Evolutionary conservation across 2,329 filamentous ascomycete species (phyloP).

Genomic region (Claviceps spartinae): DNA sequence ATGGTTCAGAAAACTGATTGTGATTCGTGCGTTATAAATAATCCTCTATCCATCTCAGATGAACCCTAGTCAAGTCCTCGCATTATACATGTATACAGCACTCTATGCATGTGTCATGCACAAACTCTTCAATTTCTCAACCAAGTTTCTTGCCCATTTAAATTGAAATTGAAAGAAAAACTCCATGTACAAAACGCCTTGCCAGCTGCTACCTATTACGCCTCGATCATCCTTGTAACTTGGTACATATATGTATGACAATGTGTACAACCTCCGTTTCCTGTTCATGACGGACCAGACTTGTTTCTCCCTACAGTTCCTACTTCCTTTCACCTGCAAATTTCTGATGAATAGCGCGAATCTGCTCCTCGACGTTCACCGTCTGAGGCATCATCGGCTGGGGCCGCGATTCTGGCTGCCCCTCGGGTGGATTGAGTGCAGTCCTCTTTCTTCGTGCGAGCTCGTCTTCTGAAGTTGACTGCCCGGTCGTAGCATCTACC

Average conservation of each 20-base stretch:
- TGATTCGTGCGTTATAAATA: too few species aligned
- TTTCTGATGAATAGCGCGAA: constrained; percentile 48
- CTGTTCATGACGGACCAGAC: too few species aligned
- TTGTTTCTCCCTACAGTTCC: too few species aligned
- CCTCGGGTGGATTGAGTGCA: constrained; percentile 51
- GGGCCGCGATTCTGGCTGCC: constrained; percentile 45
- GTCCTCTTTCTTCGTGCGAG: constrained; percentile 62
- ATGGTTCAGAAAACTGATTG: too few species aligned
- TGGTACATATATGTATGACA: background rate
- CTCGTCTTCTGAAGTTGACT: constrained; percentile 59
- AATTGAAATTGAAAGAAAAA: background rate
- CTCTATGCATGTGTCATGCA: too few species aligned
- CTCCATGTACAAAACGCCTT: background rate
- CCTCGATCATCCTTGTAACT: constrained; percentile 2
- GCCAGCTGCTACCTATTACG: background rate
- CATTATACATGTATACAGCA: too few species aligned
- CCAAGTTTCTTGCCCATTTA: background rate
- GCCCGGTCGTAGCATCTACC: constrained; percentile 62
- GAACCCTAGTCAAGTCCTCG: too few species aligned
- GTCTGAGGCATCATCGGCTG: constrained; percentile 45
- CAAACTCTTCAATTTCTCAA: background rate
- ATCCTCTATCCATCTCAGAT: too few species aligned
- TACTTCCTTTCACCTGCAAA: constrained; percentile 28
- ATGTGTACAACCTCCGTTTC: background rate
- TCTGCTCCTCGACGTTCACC: constrained; percentile 77